These are phyloP conservation scores for Boletus barrowsii DNA, from an alignment of 768 basidiomycete genomes.

Conservation along the genomic window DNA sequence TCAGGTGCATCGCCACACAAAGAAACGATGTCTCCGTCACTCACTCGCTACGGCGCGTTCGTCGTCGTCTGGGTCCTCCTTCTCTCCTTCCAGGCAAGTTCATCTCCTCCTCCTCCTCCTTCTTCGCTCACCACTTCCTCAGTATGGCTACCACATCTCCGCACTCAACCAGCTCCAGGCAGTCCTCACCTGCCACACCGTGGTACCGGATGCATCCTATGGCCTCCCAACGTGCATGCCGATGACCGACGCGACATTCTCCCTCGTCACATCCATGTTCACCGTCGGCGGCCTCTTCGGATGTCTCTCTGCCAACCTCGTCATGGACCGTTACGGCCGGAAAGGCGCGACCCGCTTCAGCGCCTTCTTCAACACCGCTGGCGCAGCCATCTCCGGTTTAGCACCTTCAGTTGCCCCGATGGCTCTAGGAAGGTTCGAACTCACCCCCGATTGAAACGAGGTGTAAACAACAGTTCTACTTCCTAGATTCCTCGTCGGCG, in stretches of 20 bases:
- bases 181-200: slow-evolving; percentile 65
- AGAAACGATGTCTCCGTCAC: slow-evolving; percentile 27
- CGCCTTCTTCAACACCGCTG: slow-evolving; percentile 51
- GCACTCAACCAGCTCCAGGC: slow-evolving; percentile 86
- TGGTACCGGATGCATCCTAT: slow-evolving; percentile 18
- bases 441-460: neutral
- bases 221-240: slow-evolving; percentile 72
- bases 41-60: slow-evolving; percentile 61
- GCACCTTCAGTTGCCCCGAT: slow-evolving; percentile 54
- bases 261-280: slow-evolving; percentile 80
- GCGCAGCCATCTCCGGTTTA: slow-evolving; percentile 65
- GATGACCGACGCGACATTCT: slow-evolving; percentile 76
- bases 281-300: slow-evolving; percentile 86
- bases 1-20: neutral
- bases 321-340: slow-evolving; percentile 72
- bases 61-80: slow-evolving; percentile 68
- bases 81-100: slow-evolving; percentile 50
- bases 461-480: neutral
- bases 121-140: too few species aligned
- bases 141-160: slow-evolving; percentile 94
- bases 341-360: slow-evolving; percentile 63
- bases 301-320: slow-evolving; percentile 60
- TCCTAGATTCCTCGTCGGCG: slow-evolving; percentile 60
- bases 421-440: slow-evolving; percentile 61
- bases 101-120: too few species aligned